Percentiles rank a stretch among this genome's conserved stretches.
These are phyloP conservation scores for Phytophthora pseudosyringae DNA, from an alignment of 352 stramenopile species.

Conservation along the genomic window DNA sequence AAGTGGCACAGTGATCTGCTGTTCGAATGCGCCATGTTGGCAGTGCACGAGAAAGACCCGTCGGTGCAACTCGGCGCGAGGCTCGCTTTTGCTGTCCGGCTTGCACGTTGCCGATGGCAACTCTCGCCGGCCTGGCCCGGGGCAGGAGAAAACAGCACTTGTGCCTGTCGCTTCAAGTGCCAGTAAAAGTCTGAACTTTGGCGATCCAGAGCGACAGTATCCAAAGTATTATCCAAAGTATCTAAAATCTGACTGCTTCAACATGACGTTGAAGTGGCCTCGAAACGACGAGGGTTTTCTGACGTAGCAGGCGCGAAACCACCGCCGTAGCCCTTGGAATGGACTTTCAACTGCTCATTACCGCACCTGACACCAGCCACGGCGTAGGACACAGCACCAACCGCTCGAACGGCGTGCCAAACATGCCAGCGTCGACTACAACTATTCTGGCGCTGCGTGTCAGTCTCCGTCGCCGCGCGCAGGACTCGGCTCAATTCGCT, in stretches of 20 bases:
- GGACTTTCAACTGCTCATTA: slow-evolving; percentile 14
- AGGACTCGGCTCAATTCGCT: neutral
- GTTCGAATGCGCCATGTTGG: slow-evolving; percentile 28
- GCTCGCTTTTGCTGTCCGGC: slow-evolving; percentile 20
- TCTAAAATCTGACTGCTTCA: slow-evolving; percentile 7
- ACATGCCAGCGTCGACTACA: slow-evolving; percentile 18
- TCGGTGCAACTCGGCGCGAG: slow-evolving; percentile 6
- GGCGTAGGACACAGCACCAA: slow-evolving; percentile 10
- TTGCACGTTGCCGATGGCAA: neutral
- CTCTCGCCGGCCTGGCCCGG: neutral
- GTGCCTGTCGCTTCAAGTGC: neutral
- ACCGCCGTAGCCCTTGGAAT: slow-evolving; percentile 18
- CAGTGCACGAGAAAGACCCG: slow-evolving; percentile 14
- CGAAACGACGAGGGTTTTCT: slow-evolving; percentile 13
- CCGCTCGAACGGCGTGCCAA: neutral
- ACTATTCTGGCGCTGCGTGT: slow-evolving; percentile 1
- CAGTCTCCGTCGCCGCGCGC: slow-evolving; percentile 12
- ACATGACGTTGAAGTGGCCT: slow-evolving; percentile 24
- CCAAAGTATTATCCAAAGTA: slow-evolving; percentile 14
- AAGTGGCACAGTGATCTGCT: slow-evolving; percentile 23
- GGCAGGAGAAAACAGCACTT: neutral
- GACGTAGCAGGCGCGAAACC: slow-evolving; percentile 21
- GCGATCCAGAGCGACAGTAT: slow-evolving; percentile 8
- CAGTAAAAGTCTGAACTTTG: slow-evolving; percentile 14
- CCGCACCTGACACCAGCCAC: slow-evolving; percentile 6